Percentiles rank a stretch among this genome's conserved stretches.
Evolutionary conservation across 495 filamentous ascomycete species (phyloP).

Genomic region (Saxophila tyrrhenica): DNA sequence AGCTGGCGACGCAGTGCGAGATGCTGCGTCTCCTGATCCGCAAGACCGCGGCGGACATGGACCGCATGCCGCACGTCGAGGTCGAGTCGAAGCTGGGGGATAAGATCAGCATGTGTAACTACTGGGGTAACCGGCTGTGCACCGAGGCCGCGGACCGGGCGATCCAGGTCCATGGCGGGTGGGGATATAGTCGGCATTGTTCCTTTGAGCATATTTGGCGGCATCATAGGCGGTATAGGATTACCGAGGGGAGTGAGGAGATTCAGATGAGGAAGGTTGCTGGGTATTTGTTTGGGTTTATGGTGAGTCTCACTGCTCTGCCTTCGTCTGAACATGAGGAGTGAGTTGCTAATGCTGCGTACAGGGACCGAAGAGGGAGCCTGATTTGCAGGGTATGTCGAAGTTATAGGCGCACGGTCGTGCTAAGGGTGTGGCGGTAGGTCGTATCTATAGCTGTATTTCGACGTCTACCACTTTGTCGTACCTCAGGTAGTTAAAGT

Average conservation of each 20-base stretch:
- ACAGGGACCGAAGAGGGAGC: not conserved
- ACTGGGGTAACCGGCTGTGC: constrained; percentile 48
- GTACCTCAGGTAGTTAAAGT: too few species aligned
- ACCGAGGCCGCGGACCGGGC: constrained; percentile 48
- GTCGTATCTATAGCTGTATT: too few species aligned
- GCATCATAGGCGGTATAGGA: constrained; percentile 32
- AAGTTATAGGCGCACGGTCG: not conserved
- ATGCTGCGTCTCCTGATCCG: constrained; percentile 50
- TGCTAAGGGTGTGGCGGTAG: too few species aligned
- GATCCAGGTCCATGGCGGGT: constrained; percentile 48
- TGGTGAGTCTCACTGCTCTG: not conserved
- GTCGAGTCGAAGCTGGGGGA: constrained; percentile 45
- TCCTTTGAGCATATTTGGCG: constrained; percentile 36
- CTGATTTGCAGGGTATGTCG: not conserved
- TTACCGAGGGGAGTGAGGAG: constrained; percentile 34
- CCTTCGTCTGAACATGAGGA: not conserved
- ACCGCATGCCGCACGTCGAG: constrained; percentile 38
- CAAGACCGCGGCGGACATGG: constrained; percentile 49
- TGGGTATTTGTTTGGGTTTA: constrained; percentile 29
- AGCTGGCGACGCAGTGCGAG: constrained; percentile 46
- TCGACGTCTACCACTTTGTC: too few species aligned
- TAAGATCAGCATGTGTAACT: constrained; percentile 53
- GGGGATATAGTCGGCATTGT: constrained; percentile 28
- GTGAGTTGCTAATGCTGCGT: not conserved
- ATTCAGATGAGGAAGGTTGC: constrained; percentile 36